phyloP scores from a whole-genome alignment of 2,329 filamentous ascomycete species.

The Plenodomus tracheiphilus region DNA sequence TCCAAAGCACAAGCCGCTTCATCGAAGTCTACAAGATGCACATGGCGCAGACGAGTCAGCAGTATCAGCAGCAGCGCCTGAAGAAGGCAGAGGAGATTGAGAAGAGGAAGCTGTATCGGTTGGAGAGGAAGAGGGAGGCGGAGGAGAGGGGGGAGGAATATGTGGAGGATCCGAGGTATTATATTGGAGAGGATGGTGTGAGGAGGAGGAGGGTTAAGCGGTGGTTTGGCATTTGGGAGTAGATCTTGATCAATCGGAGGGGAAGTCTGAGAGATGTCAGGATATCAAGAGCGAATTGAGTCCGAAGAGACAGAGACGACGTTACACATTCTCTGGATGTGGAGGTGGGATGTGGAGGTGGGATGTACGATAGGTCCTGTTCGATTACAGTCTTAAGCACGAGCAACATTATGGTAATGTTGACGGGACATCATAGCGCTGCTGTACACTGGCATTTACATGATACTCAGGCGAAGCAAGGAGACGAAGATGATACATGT shows the following conservation, averaged over 20 bases:
- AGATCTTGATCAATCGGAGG: slow-evolving; percentile 3
- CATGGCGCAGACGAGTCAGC: slow-evolving; percentile 68
- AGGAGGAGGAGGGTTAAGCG: slow-evolving; percentile 68
- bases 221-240: slow-evolving; percentile 78
- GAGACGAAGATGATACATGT: too few species aligned
- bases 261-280: neutral
- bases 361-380: too few species aligned
- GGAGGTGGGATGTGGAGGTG: too few species aligned
- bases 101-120: slow-evolving; percentile 83
- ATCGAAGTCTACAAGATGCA: slow-evolving; percentile 77
- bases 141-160: slow-evolving; percentile 41
- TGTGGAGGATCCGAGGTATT: slow-evolving; percentile 43
- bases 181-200: slow-evolving; percentile 45
- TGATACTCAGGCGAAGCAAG: too few species aligned
- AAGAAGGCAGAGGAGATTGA: slow-evolving; percentile 80
- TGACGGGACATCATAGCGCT: too few species aligned
- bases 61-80: slow-evolving; percentile 72
- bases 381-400: too few species aligned
- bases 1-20: slow-evolving; percentile 66
- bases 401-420: too few species aligned
- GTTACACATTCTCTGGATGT: too few species aligned
- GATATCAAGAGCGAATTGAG: neutral
- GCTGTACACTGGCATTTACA: too few species aligned
- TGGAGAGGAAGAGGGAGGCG: slow-evolving; percentile 50
- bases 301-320: neutral